These are phyloP conservation scores for Rhynchospora pubera DNA, from an alignment of 176 grass and related monocot species.

Conservation along the genomic window DNA sequence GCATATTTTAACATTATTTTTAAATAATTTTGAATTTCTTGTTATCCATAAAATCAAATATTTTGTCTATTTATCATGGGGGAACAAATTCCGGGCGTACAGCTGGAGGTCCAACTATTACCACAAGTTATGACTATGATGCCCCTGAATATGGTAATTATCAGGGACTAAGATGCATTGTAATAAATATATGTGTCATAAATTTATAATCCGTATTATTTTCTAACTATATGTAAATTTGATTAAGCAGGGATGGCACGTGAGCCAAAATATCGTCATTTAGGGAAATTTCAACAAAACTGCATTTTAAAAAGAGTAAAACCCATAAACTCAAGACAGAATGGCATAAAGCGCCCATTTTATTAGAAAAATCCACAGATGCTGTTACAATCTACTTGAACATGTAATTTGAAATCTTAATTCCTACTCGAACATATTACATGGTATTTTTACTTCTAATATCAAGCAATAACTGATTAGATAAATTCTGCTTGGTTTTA, in stretches of 20 bases:
- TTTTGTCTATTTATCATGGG: conserved; percentile 51
- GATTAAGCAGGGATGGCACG: conserved; percentile 50
- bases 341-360: too few relatives aligned
- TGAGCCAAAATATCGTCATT: conserved; percentile 86
- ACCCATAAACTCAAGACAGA: too few relatives aligned
- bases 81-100: conserved; percentile 87
- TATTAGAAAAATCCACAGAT: too few relatives aligned
- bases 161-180: not conserved
- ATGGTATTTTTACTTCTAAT: too few relatives aligned
- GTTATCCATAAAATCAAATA: not conserved
- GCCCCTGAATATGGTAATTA: conserved; percentile 79
- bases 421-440: too few relatives aligned
- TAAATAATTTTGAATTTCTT: not conserved
- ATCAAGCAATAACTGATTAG: too few relatives aligned
- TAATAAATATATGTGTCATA: not conserved
- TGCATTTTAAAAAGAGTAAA: too few relatives aligned
- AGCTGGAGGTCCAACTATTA: conserved; percentile 78
- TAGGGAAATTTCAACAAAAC: conserved; percentile 72
- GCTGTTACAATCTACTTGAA: too few relatives aligned
- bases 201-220: not conserved
- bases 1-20: not conserved
- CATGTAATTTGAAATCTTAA: too few relatives aligned
- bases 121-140: conserved; percentile 90
- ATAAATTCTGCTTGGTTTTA: too few relatives aligned
- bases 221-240: conserved; percentile 12